Conservation (phyloP, 106 monocot genomes). For the Vanilla planifolia region DNA sequence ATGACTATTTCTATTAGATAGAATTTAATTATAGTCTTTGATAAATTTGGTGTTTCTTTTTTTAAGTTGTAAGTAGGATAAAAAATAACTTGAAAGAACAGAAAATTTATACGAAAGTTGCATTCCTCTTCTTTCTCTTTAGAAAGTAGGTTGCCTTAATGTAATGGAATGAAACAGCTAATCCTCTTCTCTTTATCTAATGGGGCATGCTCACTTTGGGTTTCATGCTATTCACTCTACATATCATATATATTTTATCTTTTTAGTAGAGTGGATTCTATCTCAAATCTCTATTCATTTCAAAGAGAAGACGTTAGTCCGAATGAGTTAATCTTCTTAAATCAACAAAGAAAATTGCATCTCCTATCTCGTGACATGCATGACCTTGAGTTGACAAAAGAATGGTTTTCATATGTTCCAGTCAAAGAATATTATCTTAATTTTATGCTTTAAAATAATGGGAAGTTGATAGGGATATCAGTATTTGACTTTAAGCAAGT, state of each 20-base stretch:
- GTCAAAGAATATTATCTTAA: too few species aligned
- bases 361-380: conserved; percentile 1
- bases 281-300: neutral
- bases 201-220: conserved; percentile 1
- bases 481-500: too few species aligned
- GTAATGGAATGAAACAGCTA: neutral
- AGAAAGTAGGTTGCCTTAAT: neutral
- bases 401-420: too few species aligned
- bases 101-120: neutral
- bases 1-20: too few species aligned
- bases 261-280: conserved; percentile 1
- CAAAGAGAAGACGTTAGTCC: neutral
- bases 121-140: neutral
- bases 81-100: neutral
- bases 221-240: conserved; percentile 1
- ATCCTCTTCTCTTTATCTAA: neutral
- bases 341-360: neutral
- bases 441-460: too few species aligned
- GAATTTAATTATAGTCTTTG: neutral
- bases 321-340: neutral
- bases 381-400: too few species aligned
- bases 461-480: too few species aligned
- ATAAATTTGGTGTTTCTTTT: neutral
- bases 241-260: neutral
- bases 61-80: neutral